Base-by-base conservation (phyloP, 2,329 filamentous ascomycete species). In the Aspergillus ochraceoroseus region DNA sequence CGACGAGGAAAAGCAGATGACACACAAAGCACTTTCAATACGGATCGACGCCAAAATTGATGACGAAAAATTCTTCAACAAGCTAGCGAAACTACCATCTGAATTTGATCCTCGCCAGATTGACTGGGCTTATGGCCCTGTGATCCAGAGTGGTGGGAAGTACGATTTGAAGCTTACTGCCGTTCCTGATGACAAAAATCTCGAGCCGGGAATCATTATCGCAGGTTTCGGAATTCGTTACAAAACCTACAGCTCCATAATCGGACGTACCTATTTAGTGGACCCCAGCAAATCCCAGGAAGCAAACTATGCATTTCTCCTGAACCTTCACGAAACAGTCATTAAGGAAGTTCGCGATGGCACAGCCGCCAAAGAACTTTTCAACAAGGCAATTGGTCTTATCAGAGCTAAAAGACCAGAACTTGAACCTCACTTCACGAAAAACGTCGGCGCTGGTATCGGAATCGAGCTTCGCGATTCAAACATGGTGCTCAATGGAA, bases 251-350 rank as follows among this genome's bases (percentile, higher is more conserved):
- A 89, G 86, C 61, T 94, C 89, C 2, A 79, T 88, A 45, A 87
- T 98, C 53, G 88, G 85, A 8, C 82, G 92, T 51, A 96, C 94
- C 5, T 98, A 95, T 64, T 76, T 98, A 46, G 90, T 98, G 32
- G 94, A 96, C 55, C 94, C 94, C 11, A 95, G 92, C 69, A 96
- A 95, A 66, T 80, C 85, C 0, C 92, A 98, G 62, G 92, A 96
- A 67, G 83, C 77, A 61, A 92, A 89, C 60, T 98, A 98, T 73
- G 94, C 90, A 57, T 78, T 95, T 11, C 75, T 98, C 3, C 73
- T 87, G 38, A 79, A 80, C 36, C 80, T 96, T 8, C 90, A 96
- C 65, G 88, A 88, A 52, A 70, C 85, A n/a, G 84, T 95, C 19
- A 76, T 98, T 59, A 94, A 92, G 62, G 87, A 92, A 56, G 80